These are phyloP conservation scores for Mycocentrospora acerina DNA, from an alignment of 2,329 filamentous ascomycete species.

Conservation along the genomic window DNA sequence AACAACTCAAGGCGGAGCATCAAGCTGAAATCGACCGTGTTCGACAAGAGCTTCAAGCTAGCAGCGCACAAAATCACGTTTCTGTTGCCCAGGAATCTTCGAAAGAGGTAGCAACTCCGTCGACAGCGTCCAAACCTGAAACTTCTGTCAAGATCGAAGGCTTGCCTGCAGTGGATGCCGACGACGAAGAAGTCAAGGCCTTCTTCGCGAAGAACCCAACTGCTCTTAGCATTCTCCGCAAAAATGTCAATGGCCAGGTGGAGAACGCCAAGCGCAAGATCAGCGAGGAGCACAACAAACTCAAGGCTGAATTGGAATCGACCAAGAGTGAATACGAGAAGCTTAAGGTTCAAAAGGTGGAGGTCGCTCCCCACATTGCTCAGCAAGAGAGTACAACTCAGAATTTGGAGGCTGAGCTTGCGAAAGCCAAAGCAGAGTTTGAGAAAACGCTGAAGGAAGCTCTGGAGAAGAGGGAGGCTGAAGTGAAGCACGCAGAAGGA, in stretches of 20 bases:
- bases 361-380: not conserved
- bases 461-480: conserved; percentile 44
- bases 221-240: not conserved
- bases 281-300: not conserved
- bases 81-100: conserved; percentile 5
- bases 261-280: not conserved
- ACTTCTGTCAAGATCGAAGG: conserved; percentile 25
- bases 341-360: conserved; percentile 5
- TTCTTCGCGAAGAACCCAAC: not conserved
- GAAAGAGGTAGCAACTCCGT: conserved; percentile 4
- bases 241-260: conserved; percentile 4
- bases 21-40: conserved; percentile 41
- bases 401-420: conserved; percentile 18
- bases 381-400: conserved; percentile 5
- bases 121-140: conserved; percentile 8
- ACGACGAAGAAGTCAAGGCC: conserved; percentile 9
- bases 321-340: not conserved
- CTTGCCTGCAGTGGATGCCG: conserved; percentile 20
- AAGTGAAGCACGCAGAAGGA: conserved; percentile 61
- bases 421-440: conserved; percentile 36
- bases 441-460: conserved; percentile 41
- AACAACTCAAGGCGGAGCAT: conserved; percentile 47
- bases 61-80: conserved; percentile 1
- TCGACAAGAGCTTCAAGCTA: conserved; percentile 15
- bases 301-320: not conserved